These are phyloP conservation scores for Blastocystis sp. DNA, from an alignment of 352 stramenopile species.

Conservation along the genomic window DNA sequence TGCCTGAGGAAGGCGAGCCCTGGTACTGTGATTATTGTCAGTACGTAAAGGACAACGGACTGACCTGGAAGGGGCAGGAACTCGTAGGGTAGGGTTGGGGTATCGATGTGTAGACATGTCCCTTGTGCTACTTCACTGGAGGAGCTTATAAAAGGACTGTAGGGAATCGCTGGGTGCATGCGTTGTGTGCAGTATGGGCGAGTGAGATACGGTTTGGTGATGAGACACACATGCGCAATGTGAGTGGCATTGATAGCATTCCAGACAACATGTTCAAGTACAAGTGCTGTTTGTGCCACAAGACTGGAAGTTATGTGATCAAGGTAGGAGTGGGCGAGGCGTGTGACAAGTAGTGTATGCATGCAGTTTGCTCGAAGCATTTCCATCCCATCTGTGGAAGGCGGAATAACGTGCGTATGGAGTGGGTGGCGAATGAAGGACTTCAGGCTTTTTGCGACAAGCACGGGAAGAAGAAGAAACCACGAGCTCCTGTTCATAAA, in stretches of 20 bases:
- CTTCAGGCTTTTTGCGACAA: conserved; percentile 53
- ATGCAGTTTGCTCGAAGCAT: conserved; percentile 2
- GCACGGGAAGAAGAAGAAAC: conserved; percentile 51
- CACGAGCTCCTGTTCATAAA: not conserved
- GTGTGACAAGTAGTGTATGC: conserved; percentile 39
- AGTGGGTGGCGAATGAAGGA: conserved; percentile 32
- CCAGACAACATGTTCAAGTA: conserved; percentile 25
- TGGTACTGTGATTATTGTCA: conserved; percentile 53
- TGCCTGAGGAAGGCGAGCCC: not conserved
- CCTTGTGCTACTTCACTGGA: conserved; percentile 57
- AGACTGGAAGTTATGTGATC: conserved; percentile 57
- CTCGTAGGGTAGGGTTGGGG: not conserved
- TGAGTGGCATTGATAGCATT: conserved; percentile 36
- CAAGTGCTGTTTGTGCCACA: conserved; percentile 56
- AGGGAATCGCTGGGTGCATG: conserved; percentile 6
- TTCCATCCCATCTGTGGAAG: conserved; percentile 60
- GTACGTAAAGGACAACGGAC: conserved; percentile 55
- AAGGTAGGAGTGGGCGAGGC: not conserved
- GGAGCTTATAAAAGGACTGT: conserved; percentile 54
- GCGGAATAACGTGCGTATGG: not conserved
- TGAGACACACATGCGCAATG: conserved; percentile 25
- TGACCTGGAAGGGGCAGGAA: conserved; percentile 18
- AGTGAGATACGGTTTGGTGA: conserved; percentile 46
- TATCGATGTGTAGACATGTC: conserved; percentile 25
- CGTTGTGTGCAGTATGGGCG: conserved; percentile 51